These are phyloP conservation scores for Debaryomycetaceae sp. DNA, from an alignment of 1,139 yeast species.

Conservation along the genomic window DNA sequence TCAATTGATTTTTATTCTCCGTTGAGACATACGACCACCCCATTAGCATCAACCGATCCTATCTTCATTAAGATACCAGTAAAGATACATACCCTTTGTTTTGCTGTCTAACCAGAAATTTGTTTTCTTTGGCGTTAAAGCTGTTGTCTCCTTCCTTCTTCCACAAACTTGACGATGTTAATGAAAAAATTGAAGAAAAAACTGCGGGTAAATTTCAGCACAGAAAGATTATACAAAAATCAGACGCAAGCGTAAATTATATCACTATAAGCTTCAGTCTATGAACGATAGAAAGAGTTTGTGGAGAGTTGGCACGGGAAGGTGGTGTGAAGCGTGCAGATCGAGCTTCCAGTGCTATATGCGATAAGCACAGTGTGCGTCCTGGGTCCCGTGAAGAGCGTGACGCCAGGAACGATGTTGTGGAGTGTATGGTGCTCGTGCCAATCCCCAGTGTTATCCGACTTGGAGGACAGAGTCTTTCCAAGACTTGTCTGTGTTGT, in stretches of 20 bases:
- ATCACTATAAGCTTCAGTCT: background rate
- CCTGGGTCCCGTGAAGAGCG: background rate
- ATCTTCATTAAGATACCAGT: no score
- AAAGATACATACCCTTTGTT: background rate
- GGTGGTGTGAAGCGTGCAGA: background rate
- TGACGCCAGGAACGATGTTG: no score
- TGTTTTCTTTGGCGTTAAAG: background rate
- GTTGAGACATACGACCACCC: no score
- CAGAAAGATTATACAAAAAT: background rate
- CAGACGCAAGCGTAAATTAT: background rate
- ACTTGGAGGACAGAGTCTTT: no score
- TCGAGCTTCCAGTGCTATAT: background rate
- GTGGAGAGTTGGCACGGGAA: background rate
- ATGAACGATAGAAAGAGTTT: background rate
- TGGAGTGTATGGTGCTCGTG: no score
- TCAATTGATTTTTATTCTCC: no score
- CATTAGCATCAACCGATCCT: no score
- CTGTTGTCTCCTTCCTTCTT: background rate
- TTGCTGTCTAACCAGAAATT: background rate
- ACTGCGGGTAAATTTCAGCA: conserved; percentile 21
- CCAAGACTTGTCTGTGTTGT: no score
- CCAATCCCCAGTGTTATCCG: no score
- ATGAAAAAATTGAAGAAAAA: conserved; percentile 9
- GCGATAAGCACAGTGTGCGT: background rate
- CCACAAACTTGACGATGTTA: conserved; percentile 21